Evolutionary conservation across 345 rosid genomes (phyloP).

Genomic region (Acer negundo): DNA sequence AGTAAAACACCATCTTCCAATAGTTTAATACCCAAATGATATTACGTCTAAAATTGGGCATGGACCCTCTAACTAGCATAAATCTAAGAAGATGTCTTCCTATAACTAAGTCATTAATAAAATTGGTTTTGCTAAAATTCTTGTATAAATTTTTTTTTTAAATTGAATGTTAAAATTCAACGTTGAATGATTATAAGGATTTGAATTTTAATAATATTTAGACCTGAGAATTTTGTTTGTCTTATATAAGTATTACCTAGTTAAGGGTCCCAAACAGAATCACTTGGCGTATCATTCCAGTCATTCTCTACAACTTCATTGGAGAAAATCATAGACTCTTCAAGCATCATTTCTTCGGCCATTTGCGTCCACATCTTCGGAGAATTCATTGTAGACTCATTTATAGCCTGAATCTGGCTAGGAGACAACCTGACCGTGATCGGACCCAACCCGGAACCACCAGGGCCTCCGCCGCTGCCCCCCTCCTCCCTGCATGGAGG

Average conservation of each 20-base stretch:
- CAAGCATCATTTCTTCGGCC: slow-evolving; percentile 26
- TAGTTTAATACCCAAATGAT: too few relatives aligned
- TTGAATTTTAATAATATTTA: too few relatives aligned
- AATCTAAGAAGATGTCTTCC: too few relatives aligned
- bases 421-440: slow-evolving; percentile 54
- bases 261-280: slow-evolving; percentile 20
- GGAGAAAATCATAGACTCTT: slow-evolving; percentile 15
- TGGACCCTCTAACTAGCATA: too few relatives aligned
- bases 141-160: too few relatives aligned
- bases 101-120: too few relatives aligned
- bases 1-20: too few relatives aligned
- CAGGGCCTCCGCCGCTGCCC: neutral
- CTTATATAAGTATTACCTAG: neutral
- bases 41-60: too few relatives aligned
- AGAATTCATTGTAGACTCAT: slow-evolving; percentile 74
- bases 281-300: neutral
- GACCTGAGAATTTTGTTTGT: too few relatives aligned
- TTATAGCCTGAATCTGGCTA: slow-evolving; percentile 82
- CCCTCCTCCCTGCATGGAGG: neutral
- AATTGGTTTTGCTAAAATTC: too few relatives aligned
- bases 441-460: slow-evolving; percentile 3
- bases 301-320: slow-evolving; percentile 4
- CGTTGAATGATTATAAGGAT: too few relatives aligned
- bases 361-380: slow-evolving; percentile 76
- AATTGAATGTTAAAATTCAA: too few relatives aligned